Conservation (phyloP, 495 filamentous ascomycete genomes). For the Podospora tetraspora region DNA sequence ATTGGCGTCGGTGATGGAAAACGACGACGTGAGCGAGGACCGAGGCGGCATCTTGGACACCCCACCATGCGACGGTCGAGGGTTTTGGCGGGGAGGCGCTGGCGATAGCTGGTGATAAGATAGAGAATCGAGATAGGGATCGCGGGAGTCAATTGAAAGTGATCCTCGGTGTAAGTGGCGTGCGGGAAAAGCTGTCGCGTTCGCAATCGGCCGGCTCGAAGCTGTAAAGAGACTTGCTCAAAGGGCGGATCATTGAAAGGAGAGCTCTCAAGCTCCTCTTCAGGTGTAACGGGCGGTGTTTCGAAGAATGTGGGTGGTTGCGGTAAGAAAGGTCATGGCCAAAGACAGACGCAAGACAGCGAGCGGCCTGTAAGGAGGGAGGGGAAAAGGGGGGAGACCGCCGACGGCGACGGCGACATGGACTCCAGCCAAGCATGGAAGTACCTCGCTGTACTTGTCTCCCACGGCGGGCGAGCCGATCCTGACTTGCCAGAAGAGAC, state of each 20-base stretch:
- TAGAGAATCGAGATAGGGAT: slow-evolving; percentile 19
- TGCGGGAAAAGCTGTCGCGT: slow-evolving; percentile 24
- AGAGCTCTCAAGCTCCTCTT: slow-evolving; percentile 32
- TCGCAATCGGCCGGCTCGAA: slow-evolving; percentile 17
- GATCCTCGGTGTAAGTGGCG: slow-evolving; percentile 20
- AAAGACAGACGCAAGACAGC: slow-evolving; percentile 19
- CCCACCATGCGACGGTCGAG: slow-evolving; percentile 46
- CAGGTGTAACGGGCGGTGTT: slow-evolving; percentile 47
- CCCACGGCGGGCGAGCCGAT: slow-evolving; percentile 15
- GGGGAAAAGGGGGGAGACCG: slow-evolving; percentile 26
- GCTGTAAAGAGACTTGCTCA: slow-evolving; percentile 15
- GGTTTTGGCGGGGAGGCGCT: slow-evolving; percentile 28
- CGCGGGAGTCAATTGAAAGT: slow-evolving; percentile 35
- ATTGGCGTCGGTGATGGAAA: slow-evolving; percentile 84
- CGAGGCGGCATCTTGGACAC: slow-evolving; percentile 72
- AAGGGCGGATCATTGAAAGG: slow-evolving; percentile 19
- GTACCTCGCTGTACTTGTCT: slow-evolving; percentile 3
- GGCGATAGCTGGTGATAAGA: slow-evolving; percentile 38
- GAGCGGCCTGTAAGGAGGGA: slow-evolving; percentile 33
- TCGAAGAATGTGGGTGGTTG: slow-evolving; percentile 36
- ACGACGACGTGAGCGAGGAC: slow-evolving; percentile 81
- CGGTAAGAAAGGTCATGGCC: slow-evolving; percentile 19
- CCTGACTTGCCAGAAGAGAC: slow-evolving; percentile 17
- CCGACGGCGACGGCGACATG: slow-evolving; percentile 4
- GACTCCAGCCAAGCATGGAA: slow-evolving; percentile 2